Percentiles rank a stretch among this genome's conserved stretches.
phyloP scores from a whole-genome alignment of 2,329 filamentous ascomycete species.

The Juglanconis oblonga region DNA sequence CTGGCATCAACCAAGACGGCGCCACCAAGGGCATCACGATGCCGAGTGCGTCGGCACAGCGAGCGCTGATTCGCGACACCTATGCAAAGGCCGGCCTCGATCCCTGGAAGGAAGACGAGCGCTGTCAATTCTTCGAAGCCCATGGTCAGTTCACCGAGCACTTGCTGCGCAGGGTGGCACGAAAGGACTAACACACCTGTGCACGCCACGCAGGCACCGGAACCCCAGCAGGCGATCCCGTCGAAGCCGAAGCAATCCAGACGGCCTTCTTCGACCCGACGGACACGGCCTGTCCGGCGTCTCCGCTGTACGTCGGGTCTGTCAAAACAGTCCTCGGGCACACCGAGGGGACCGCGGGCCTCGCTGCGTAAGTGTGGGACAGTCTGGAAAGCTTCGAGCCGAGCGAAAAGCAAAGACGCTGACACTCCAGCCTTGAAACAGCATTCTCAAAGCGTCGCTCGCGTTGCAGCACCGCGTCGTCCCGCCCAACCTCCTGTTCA shows the following conservation, averaged over 20 bases:
- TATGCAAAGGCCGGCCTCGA: constrained; percentile 38
- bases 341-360: no score
- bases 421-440: no score
- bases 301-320: background rate
- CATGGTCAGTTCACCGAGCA: no score
- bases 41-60: constrained; percentile 40
- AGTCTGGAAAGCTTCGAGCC: no score
- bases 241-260: constrained; percentile 32
- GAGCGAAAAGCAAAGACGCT: no score
- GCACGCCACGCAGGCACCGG: constrained; percentile 18
- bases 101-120: constrained; percentile 21
- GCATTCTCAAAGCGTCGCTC: constrained; percentile 38
- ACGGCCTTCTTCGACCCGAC: background rate
- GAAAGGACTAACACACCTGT: no score
- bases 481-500: constrained; percentile 35
- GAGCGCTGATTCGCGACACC: constrained; percentile 33
- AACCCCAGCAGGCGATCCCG: constrained; percentile 21
- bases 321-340: no score
- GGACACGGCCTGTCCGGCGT: background rate
- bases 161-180: no score
- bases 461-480: constrained; percentile 33
- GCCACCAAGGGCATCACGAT: constrained; percentile 45
- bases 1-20: constrained; percentile 43
- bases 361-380: background rate
- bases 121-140: constrained; percentile 38